phyloP scores from a whole-genome alignment of 495 filamentous ascomycete genomes.

The Podospora appendiculata region DNA sequence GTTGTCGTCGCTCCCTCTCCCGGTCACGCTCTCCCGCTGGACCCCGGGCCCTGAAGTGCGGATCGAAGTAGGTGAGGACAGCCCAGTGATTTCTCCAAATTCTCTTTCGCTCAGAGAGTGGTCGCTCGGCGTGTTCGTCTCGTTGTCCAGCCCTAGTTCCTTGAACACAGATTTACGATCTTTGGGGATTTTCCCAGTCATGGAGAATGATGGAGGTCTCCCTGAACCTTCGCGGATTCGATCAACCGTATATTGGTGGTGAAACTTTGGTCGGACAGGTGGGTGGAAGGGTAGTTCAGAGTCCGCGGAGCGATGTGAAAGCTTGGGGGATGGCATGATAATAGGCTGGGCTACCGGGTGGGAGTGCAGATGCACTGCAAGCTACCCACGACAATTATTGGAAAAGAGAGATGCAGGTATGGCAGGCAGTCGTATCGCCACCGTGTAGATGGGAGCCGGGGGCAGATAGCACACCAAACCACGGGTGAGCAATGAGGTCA shows the following conservation, averaged over 20 bases:
- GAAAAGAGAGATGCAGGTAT: neutral
- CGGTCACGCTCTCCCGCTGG: neutral
- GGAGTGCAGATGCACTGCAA: conserved; percentile 3
- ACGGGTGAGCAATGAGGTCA: conserved; percentile 16
- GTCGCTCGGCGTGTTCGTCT: conserved; percentile 19
- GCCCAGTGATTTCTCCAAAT: conserved; percentile 16
- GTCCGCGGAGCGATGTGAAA: conserved; percentile 14
- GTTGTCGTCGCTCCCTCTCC: conserved; percentile 4
- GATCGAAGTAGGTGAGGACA: conserved; percentile 6
- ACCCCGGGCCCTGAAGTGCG: neutral
- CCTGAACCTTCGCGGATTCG: conserved; percentile 34
- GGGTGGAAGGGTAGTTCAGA: conserved; percentile 10
- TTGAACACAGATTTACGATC: conserved; percentile 36
- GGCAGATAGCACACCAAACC: conserved; percentile 2
- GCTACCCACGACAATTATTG: conserved; percentile 7
- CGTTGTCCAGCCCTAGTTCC: conserved; percentile 32
- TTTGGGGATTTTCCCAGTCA: conserved; percentile 29
- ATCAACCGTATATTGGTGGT: conserved; percentile 36
- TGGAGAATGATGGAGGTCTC: conserved; percentile 20
- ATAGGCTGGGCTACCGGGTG: conserved; percentile 1
- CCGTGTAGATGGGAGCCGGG: neutral
- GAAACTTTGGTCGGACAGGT: conserved; percentile 34
- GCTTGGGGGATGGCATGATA: conserved; percentile 20
- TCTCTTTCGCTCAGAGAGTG: conserved; percentile 13
- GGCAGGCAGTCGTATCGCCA: conserved; percentile 7